These are phyloP conservation scores for Nitzschia putrida DNA, from an alignment of 108 stramenopile genomes.

Conservation along the genomic window DNA sequence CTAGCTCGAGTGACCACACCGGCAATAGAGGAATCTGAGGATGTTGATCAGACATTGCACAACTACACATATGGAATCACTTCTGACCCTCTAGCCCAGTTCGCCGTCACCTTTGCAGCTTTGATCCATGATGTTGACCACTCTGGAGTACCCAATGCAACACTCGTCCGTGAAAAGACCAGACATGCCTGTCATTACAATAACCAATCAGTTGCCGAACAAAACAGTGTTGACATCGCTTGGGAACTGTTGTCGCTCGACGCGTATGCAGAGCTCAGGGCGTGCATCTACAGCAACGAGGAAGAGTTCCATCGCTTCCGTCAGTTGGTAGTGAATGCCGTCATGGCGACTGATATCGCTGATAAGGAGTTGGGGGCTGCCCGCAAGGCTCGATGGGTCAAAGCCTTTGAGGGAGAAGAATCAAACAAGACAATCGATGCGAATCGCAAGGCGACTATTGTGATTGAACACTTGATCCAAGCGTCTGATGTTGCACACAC, in stretches of 20 bases:
- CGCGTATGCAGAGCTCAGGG: constrained; percentile 13
- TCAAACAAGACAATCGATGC: neutral
- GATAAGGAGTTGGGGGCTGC: constrained; percentile 9
- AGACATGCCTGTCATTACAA: constrained; percentile 13
- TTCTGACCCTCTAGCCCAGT: constrained; percentile 5
- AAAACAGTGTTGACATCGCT: constrained; percentile 19
- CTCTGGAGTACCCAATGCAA: constrained; percentile 16
- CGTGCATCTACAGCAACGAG: constrained; percentile 20
- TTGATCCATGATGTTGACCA: constrained; percentile 39
- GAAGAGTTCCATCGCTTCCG: constrained; percentile 16
- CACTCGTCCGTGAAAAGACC: constrained; percentile 6
- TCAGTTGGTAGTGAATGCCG: constrained; percentile 9
- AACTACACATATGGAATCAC: neutral
- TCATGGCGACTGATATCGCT: constrained; percentile 13
- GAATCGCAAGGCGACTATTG: constrained; percentile 12
- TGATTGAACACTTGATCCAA: constrained; percentile 42
- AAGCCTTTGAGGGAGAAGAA: constrained; percentile 4
- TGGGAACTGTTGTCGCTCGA: constrained; percentile 34
- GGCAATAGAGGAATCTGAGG: neutral
- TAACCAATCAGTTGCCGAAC: constrained; percentile 23
- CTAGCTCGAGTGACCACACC: constrained; percentile 7
- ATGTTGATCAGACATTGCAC: neutral
- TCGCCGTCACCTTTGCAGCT: constrained; percentile 18
- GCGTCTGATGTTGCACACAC: constrained; percentile 45
- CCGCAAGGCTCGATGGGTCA: constrained; percentile 10